A percentile compares a stretch with the other conserved stretches of the same genome.
These are phyloP conservation scores for Hevea brasiliensis DNA, from an alignment of 345 rosid genomes.

Conservation along the genomic window DNA sequence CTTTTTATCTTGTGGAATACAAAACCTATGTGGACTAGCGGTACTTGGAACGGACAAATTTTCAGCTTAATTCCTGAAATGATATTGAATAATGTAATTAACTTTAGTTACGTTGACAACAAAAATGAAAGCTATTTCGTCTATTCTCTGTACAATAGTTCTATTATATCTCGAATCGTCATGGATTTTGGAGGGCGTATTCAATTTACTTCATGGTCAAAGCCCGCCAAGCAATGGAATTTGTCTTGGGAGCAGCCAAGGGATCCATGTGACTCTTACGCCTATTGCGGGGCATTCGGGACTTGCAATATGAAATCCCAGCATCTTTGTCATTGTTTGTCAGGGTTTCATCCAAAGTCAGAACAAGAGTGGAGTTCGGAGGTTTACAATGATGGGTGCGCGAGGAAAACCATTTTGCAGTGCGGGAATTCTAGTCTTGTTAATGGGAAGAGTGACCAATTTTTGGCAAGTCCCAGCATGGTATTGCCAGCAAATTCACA, in stretches of 20 bases:
- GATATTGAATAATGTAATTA: constrained; percentile 14
- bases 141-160: constrained; percentile 21
- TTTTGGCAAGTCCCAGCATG: not conserved
- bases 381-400: constrained; percentile 19
- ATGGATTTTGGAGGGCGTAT: constrained; percentile 17
- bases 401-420: constrained; percentile 17
- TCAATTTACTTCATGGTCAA: constrained; percentile 20
- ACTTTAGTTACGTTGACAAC: constrained; percentile 18
- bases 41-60: constrained; percentile 18
- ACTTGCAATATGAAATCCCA: constrained; percentile 11
- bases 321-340: constrained; percentile 27
- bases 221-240: constrained; percentile 12
- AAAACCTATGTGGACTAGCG: constrained; percentile 18
- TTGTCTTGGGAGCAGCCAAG: constrained; percentile 27
- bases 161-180: constrained; percentile 5
- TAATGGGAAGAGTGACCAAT: constrained; percentile 12
- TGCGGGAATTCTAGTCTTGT: constrained; percentile 4
- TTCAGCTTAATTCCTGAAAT: constrained; percentile 30
- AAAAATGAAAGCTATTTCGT: constrained; percentile 37
- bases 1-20: constrained; percentile 15
- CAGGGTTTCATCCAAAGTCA: constrained; percentile 28
- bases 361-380: constrained; percentile 20
- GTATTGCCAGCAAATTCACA: constrained; percentile 3
- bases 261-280: constrained; percentile 12
- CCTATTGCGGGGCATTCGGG: constrained; percentile 31